phyloP scores from a whole-genome alignment of 169 alveolate genomes.

The Cryptosporidium meleagridis region DNA sequence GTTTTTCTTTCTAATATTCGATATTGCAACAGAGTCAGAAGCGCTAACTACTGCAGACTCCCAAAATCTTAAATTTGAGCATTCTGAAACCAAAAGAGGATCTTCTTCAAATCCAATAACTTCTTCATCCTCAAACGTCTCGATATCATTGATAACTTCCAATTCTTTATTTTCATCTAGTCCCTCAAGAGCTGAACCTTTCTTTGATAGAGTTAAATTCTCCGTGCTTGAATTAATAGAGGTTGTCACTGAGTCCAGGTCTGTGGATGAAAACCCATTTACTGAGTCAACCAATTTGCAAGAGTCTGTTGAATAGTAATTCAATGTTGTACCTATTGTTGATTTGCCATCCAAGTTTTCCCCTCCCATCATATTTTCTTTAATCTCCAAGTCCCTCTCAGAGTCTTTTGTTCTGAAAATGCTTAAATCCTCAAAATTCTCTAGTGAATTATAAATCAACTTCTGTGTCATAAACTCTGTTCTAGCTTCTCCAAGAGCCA shows the following conservation, averaged over 20 bases:
- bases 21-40: neutral
- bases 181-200: conserved; percentile 6
- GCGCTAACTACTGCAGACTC: conserved; percentile 11
- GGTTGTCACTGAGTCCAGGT: conserved; percentile 50
- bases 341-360: neutral
- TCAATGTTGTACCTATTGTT: neutral
- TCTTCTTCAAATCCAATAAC: neutral
- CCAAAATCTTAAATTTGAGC: conserved; percentile 23
- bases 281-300: neutral
- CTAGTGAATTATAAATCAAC: conserved; percentile 10
- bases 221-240: conserved; percentile 62
- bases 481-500: conserved; percentile 15
- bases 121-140: neutral
- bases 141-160: neutral
- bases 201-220: neutral
- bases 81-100: conserved; percentile 19
- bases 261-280: conserved; percentile 62
- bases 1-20: conserved; percentile 6
- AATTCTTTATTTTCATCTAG: neutral
- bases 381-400: neutral
- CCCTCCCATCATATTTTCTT: neutral
- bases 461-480: conserved; percentile 10
- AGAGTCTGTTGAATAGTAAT: neutral
- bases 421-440: neutral
- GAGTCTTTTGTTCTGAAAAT: neutral